Evolutionary conservation across 108 stramenopile genomes (phyloP).

Genomic region (Conticribra weissflogii): DNA sequence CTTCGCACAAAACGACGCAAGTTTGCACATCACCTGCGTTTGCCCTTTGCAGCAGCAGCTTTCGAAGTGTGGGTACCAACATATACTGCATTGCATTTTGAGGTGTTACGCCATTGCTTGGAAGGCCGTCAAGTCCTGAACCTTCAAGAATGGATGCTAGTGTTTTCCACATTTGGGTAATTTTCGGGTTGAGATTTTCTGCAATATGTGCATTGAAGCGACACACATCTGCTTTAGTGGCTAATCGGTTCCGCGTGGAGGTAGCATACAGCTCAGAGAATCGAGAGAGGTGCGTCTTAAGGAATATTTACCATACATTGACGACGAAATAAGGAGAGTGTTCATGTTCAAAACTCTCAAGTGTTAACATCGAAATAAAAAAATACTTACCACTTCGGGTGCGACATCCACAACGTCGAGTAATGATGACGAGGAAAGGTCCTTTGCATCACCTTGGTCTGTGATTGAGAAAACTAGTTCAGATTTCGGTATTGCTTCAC

Average conservation of each 20-base stretch:
- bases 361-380: not conserved
- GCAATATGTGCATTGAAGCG: slow-evolving; percentile 74
- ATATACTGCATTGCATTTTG: slow-evolving; percentile 65
- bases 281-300: slow-evolving; percentile 65
- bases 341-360: too few species aligned
- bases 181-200: slow-evolving; percentile 50
- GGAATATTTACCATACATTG: not conserved
- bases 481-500: slow-evolving; percentile 9
- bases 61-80: slow-evolving; percentile 68
- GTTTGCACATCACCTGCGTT: slow-evolving; percentile 89
- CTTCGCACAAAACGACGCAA: slow-evolving; percentile 82
- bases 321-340: not conserved
- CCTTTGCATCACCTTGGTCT: slow-evolving; percentile 74
- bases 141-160: slow-evolving; percentile 65
- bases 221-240: slow-evolving; percentile 69
- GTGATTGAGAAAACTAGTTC: slow-evolving; percentile 65
- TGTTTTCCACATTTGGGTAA: slow-evolving; percentile 81
- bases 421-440: slow-evolving; percentile 30
- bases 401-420: slow-evolving; percentile 60
- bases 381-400: slow-evolving; percentile 64
- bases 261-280: slow-evolving; percentile 76
- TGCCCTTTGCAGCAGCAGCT: slow-evolving; percentile 71
- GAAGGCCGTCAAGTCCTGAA: slow-evolving; percentile 55
- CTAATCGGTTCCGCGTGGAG: slow-evolving; percentile 49
- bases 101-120: slow-evolving; percentile 16